Percentiles rank a stretch among this genome's conserved stretches.
Conservation (phyloP, 495 filamentous ascomycete genomes). For the Neurospora sp. region DNA sequence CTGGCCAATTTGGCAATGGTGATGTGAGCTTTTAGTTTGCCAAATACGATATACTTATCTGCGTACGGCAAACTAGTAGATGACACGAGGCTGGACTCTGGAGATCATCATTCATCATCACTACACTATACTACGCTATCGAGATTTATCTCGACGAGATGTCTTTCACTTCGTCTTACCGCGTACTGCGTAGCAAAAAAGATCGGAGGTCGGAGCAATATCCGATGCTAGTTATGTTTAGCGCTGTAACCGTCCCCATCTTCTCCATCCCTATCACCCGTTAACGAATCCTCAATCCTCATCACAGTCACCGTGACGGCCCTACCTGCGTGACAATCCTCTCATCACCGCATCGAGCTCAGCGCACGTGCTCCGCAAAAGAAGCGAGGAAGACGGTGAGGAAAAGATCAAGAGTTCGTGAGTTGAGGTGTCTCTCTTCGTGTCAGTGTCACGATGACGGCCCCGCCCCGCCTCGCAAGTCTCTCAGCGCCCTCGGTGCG, state of each 20-base stretch:
- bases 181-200: neutral
- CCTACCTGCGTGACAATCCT: neutral
- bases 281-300: neutral
- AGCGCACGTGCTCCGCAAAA: neutral
- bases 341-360: neutral
- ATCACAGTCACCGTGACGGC: neutral
- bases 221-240: neutral
- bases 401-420: neutral
- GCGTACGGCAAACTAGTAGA: neutral
- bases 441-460: neutral
- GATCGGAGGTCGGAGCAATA: neutral
- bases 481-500: neutral
- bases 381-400: neutral
- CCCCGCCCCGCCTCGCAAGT: neutral
- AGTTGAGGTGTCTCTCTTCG: neutral
- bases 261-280: neutral
- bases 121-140: neutral
- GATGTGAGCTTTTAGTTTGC: neutral
- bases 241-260: neutral
- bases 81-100: neutral
- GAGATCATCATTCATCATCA: neutral
- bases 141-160: neutral
- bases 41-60: neutral
- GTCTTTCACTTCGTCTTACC: neutral
- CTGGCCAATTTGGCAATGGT: neutral